Conservation (phyloP, 2,329 filamentous ascomycete genomes). For the Venturia nashicola region DNA sequence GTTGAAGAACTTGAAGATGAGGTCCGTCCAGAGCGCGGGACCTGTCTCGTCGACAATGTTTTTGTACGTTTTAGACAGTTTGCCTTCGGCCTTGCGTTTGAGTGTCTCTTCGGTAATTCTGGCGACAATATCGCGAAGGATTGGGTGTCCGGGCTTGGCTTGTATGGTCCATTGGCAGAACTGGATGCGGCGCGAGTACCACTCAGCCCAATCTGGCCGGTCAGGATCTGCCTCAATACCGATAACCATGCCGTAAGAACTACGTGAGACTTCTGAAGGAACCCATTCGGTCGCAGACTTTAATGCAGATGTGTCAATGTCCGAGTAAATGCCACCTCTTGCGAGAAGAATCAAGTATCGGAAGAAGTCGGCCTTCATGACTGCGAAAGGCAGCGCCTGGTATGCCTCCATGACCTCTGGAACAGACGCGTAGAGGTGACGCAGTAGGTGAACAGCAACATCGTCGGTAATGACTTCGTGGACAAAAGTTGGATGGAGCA, state of each 20-base stretch:
- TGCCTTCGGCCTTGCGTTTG: constrained; percentile 54
- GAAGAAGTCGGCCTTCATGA: constrained; percentile 54
- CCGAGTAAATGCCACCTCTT: constrained; percentile 64
- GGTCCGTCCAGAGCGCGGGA: constrained; percentile 88
- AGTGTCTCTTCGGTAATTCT: constrained; percentile 77
- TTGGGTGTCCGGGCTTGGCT: constrained; percentile 83
- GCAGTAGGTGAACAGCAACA: constrained; percentile 68
- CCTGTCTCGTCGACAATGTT: constrained; percentile 89
- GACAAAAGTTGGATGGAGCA: constrained; percentile 77
- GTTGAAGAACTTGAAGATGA: constrained; percentile 87
- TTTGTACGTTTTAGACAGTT: constrained; percentile 50
- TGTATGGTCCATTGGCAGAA: constrained; percentile 99
- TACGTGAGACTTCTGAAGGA: constrained; percentile 61
- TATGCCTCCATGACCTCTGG: constrained; percentile 38
- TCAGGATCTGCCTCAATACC: constrained; percentile 96
- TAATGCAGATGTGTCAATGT: constrained; percentile 80
- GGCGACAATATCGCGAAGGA: constrained; percentile 75
- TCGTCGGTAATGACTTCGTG: constrained; percentile 96
- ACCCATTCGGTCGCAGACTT: constrained; percentile 81
- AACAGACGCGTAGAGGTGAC: constrained; percentile 68
- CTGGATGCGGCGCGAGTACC: constrained; percentile 93
- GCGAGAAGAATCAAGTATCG: constrained; percentile 61
- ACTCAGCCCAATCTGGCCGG: constrained; percentile 79
- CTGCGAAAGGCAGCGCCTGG: constrained; percentile 33
- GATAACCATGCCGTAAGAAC: constrained; percentile 72